Percentiles rank a stretch among this genome's conserved stretches.
phyloP scores from a whole-genome alignment of 345 rosid genomes.

The Streptanthus diversifolius region DNA sequence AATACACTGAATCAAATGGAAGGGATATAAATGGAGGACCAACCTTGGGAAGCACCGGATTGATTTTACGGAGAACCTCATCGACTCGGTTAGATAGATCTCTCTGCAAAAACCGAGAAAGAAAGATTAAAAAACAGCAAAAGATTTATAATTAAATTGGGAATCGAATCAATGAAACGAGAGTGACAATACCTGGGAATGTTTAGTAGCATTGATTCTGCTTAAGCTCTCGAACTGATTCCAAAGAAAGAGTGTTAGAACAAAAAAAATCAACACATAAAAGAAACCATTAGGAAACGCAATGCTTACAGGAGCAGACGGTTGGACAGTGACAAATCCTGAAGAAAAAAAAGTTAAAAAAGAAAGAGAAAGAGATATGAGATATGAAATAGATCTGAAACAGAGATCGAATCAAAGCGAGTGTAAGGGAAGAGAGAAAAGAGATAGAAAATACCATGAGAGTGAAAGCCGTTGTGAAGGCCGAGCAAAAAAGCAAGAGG shows the following conservation, averaged over 20 bases:
- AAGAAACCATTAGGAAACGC: not conserved
- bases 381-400: slow-evolving; percentile 37
- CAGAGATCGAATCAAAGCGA: not conserved
- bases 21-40: not conserved
- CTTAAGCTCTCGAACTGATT: slow-evolving; percentile 40
- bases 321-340: slow-evolving; percentile 56
- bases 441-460: slow-evolving; percentile 38
- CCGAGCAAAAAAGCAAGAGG: slow-evolving; percentile 90
- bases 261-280: not conserved
- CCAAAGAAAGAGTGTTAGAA: slow-evolving; percentile 4
- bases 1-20: slow-evolving; percentile 21
- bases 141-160: not conserved
- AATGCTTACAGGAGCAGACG: slow-evolving; percentile 51
- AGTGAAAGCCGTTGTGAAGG: slow-evolving; percentile 76
- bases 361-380: too few species aligned
- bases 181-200: slow-evolving; percentile 21
- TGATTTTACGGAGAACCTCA: slow-evolving; percentile 43
- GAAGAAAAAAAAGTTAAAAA: slow-evolving; percentile 13
- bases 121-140: not conserved
- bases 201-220: slow-evolving; percentile 34
- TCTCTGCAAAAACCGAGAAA: slow-evolving; percentile 39
- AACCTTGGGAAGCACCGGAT: slow-evolving; percentile 61
- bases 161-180: slow-evolving; percentile 6
- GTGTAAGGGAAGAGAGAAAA: not conserved
- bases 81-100: slow-evolving; percentile 44